These are phyloP conservation scores for Rusavskia elegans DNA, from an alignment of 495 filamentous ascomycete species.

Conservation along the genomic window DNA sequence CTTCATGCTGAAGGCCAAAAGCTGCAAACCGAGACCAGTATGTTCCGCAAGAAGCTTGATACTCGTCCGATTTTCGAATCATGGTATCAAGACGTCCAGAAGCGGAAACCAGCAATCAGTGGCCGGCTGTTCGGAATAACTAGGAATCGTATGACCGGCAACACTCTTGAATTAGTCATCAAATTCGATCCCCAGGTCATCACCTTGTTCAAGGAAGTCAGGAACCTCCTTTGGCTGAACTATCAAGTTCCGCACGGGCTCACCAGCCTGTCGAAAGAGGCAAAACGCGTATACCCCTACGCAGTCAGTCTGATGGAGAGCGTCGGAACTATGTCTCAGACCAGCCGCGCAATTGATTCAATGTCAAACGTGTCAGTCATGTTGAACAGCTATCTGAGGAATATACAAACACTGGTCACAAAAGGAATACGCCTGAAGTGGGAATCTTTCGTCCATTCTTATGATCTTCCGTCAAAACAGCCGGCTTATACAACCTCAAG, in stretches of 20 bases:
- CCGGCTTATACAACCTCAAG: slow-evolving; percentile 28
- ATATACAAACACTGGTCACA: slow-evolving; percentile 60
- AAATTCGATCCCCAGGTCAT: slow-evolving; percentile 98
- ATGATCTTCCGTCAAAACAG: slow-evolving; percentile 77
- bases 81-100: slow-evolving; percentile 79
- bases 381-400: slow-evolving; percentile 77
- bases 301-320: slow-evolving; percentile 98
- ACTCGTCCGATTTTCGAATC: slow-evolving; percentile 85
- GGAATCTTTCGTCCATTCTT: slow-evolving; percentile 95
- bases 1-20: slow-evolving; percentile 91
- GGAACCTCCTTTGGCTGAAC: slow-evolving; percentile 85
- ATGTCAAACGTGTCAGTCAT: slow-evolving; percentile 78
- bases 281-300: slow-evolving; percentile 91
- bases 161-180: slow-evolving; percentile 70
- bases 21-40: slow-evolving; percentile 67
- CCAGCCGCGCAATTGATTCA: slow-evolving; percentile 57
- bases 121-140: slow-evolving; percentile 83
- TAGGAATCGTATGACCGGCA: slow-evolving; percentile 72
- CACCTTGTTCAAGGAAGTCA: slow-evolving; percentile 95
- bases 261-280: slow-evolving; percentile 91
- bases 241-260: slow-evolving; percentile 85
- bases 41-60: slow-evolving; percentile 92
- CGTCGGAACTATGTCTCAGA: slow-evolving; percentile 77
- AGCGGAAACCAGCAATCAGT: slow-evolving; percentile 73
- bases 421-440: slow-evolving; percentile 84